These are phyloP conservation scores for Puccinellia tenuiflora DNA, from an alignment of 176 grass and related monocot genomes.

Conservation along the genomic window DNA sequence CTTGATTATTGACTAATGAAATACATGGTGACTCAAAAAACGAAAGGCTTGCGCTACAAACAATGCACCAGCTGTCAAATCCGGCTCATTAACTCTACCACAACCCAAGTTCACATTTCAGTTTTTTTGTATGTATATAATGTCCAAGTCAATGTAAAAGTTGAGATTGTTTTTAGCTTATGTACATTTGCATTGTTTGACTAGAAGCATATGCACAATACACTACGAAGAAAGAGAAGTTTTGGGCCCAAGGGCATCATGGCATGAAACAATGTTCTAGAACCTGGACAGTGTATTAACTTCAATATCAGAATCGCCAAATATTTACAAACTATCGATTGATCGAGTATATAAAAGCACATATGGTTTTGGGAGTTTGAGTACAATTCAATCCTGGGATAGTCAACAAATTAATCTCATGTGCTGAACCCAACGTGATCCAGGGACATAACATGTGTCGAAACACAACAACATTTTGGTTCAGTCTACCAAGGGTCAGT, in stretches of 20 bases:
- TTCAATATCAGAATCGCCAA: background rate
- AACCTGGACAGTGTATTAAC: background rate
- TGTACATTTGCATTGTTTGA: too few relatives aligned
- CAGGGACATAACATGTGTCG: background rate
- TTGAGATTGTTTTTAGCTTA: too few relatives aligned
- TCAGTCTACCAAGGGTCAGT: background rate
- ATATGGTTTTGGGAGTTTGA: background rate
- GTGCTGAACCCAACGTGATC: background rate
- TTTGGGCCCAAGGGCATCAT: background rate
- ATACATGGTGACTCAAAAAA: too few relatives aligned
- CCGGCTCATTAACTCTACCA: too few relatives aligned
- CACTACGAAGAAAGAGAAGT: background rate
- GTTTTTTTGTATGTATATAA: too few relatives aligned
- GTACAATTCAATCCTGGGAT: background rate
- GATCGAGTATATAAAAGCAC: background rate
- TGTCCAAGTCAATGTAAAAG: too few relatives aligned
- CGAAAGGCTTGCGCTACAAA: too few relatives aligned
- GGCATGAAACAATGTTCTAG: background rate
- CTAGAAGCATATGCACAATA: too few relatives aligned
- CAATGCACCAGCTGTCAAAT: too few relatives aligned
- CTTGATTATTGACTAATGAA: too few relatives aligned
- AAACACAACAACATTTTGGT: background rate
- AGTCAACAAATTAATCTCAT: background rate
- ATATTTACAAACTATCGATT: background rate
- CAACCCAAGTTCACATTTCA: too few relatives aligned